Evolutionary conservation across 164 flowering plant genomes (phyloP).

Genomic region (Sedum album): DNA sequence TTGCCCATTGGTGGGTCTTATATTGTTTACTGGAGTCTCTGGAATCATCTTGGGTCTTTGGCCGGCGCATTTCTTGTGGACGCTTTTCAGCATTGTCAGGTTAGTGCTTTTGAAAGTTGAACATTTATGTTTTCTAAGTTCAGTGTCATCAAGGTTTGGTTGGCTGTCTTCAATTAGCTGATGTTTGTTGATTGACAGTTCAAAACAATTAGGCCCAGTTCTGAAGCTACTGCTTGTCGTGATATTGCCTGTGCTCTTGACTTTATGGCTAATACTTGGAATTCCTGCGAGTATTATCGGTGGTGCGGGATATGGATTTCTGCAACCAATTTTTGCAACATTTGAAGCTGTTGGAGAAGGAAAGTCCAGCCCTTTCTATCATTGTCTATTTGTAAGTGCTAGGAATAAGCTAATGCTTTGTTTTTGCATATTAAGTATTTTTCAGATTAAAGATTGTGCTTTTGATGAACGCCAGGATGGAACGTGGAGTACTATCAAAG

Average conservation of each 20-base stretch:
- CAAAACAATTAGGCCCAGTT: slow-evolving; percentile 62
- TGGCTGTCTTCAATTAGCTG: slow-evolving; percentile 1
- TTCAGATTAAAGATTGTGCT: slow-evolving; percentile 6
- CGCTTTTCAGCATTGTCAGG: slow-evolving; percentile 57
- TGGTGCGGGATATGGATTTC: slow-evolving; percentile 63
- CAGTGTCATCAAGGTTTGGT: neutral
- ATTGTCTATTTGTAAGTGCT: slow-evolving; percentile 55
- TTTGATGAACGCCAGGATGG: slow-evolving; percentile 51
- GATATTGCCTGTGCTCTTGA: slow-evolving; percentile 30
- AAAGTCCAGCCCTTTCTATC: slow-evolving; percentile 42
- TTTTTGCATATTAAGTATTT: neutral
- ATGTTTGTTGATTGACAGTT: slow-evolving; percentile 33
- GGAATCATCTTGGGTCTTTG: slow-evolving; percentile 69
- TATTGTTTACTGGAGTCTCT: slow-evolving; percentile 56
- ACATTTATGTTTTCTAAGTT: neutral
- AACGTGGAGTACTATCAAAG: slow-evolving; percentile 52
- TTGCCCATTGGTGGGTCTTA: slow-evolving; percentile 66
- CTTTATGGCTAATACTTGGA: slow-evolving; percentile 63
- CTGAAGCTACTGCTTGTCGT: slow-evolving; percentile 58
- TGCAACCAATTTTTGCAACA: slow-evolving; percentile 66
- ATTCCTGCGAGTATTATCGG: slow-evolving; percentile 54
- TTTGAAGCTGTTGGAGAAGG: slow-evolving; percentile 88
- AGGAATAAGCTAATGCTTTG: neutral
- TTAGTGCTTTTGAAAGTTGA: slow-evolving; percentile 15
- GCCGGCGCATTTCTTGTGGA: slow-evolving; percentile 61